Evolutionary conservation across 2,329 filamentous ascomycete genomes (phyloP), one percentile per base, ranked within the genome.

Genomic region (Thelonectria olida): DNA sequence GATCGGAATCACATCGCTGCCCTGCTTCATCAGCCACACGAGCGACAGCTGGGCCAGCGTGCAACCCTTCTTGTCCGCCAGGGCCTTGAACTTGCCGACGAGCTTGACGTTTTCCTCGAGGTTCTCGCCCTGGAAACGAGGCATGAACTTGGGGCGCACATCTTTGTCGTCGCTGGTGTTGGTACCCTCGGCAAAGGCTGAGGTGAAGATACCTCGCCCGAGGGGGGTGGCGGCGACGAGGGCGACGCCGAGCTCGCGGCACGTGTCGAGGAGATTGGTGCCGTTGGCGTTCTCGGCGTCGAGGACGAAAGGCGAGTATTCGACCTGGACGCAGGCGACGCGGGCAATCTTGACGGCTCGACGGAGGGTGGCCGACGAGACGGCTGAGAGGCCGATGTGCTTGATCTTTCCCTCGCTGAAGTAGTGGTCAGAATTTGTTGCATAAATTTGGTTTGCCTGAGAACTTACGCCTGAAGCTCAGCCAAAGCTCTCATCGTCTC

Each of bases 21-120:
- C 85, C 66, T 89, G 85, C 5, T 81, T 82, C 67, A 88, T 67
- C 60, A 90, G 62, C 87, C 87, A 90, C 0, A 87, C 87, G 25
- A 90, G 76, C 1, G 85, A 82, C 34, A 91, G 69, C 70, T 90
- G 83, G 2, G 79, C 79, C 0, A 84, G 66, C 0, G 87, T 88
- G 49, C 78, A 80, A 0, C 68, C 80, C 74, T 90, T 88, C 62
- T 76, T 79, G 28, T 80, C 75, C 0, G 86, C 86, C 4, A 89
- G 67, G 4, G 69, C 76, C 7, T 76, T 73, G 54, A 90, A 79
- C 19, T 72, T 71, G 22, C 83, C 79, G 1, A 87, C 81, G 2
- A 88, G 70, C 63, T 79, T 76, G 12, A 86, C 60, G 63, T 89
- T 89, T 69, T 83, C 83, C 4, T 75, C 72, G 0, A 36, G 23